phyloP scores from a whole-genome alignment of 225 moss, liverwort and hornwort genomes.

The Ulota crispa region DNA sequence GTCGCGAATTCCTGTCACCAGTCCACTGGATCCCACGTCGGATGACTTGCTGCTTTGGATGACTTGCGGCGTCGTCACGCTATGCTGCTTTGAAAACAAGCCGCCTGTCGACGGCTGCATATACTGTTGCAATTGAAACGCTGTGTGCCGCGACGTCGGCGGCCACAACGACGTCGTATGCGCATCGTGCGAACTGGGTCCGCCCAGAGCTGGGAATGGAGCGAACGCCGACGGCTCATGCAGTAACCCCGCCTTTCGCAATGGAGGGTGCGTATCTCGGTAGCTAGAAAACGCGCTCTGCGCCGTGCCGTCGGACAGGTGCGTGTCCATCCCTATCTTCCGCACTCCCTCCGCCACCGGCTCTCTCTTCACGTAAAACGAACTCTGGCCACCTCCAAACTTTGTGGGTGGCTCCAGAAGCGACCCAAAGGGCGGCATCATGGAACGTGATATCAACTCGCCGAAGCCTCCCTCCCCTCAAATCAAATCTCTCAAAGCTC shows the following conservation, averaged over 20 bases:
- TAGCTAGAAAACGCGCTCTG: slow-evolving; percentile 59
- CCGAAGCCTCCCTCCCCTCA: not conserved
- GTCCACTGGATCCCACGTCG: slow-evolving; percentile 58
- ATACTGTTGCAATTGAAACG: slow-evolving; percentile 36
- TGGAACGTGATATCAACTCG: slow-evolving; percentile 30
- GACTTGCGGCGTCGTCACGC: slow-evolving; percentile 9
- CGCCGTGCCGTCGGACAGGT: slow-evolving; percentile 7
- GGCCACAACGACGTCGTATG: slow-evolving; percentile 18
- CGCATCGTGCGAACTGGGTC: slow-evolving; percentile 10
- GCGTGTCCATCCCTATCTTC: slow-evolving; percentile 41
- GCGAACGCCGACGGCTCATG: slow-evolving; percentile 54
- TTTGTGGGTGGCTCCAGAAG: slow-evolving; percentile 51
- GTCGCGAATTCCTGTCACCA: slow-evolving; percentile 50
- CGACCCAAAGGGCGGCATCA: slow-evolving; percentile 71
- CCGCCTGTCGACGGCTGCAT: not conserved
- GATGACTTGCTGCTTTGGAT: slow-evolving; percentile 39
- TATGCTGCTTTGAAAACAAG: slow-evolving; percentile 6
- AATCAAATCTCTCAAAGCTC: not conserved
- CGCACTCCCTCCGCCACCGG: slow-evolving; percentile 30
- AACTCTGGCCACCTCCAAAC: slow-evolving; percentile 40
- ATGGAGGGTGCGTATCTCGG: slow-evolving; percentile 35
- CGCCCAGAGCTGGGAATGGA: slow-evolving; percentile 32
- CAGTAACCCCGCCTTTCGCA: slow-evolving; percentile 37
- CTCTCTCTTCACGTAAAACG: slow-evolving; percentile 53
- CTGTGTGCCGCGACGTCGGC: slow-evolving; percentile 12